Conservation (phyloP, 2,329 filamentous ascomycete species). For the Magnaporthales sp. region DNA sequence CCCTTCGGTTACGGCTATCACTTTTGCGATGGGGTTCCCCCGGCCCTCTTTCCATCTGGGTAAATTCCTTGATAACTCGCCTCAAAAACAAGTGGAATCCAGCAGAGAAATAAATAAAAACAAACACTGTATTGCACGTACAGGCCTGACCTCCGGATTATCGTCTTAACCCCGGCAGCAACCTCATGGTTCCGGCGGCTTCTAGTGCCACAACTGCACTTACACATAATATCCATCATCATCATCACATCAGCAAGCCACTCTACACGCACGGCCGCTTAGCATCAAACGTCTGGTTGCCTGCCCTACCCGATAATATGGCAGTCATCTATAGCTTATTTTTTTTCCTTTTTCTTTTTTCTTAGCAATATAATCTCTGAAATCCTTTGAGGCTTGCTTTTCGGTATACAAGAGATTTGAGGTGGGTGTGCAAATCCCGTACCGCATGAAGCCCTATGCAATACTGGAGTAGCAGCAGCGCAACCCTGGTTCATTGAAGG, state of each 20-base stretch:
- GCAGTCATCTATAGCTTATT: background rate
- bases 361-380: too few relatives aligned
- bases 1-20: background rate
- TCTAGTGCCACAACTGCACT: background rate
- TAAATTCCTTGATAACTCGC: background rate
- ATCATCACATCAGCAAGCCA: background rate
- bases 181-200: background rate
- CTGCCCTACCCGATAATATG: background rate
- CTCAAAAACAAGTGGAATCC: background rate
- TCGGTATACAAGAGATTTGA: background rate
- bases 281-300: background rate
- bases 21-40: background rate
- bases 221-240: background rate
- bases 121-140: background rate
- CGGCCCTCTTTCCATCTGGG: background rate
- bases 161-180: background rate
- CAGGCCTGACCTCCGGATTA: background rate
- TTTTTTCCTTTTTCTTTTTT: too few relatives aligned
- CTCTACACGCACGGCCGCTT: background rate
- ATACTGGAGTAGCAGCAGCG: background rate
- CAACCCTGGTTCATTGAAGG: background rate
- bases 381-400: background rate
- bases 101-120: background rate
- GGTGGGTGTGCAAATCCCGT: background rate
- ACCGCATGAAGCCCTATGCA: background rate